These are phyloP conservation scores for Aquilaria sinensis DNA, from an alignment of 345 rosid genomes.

Conservation along the genomic window DNA sequence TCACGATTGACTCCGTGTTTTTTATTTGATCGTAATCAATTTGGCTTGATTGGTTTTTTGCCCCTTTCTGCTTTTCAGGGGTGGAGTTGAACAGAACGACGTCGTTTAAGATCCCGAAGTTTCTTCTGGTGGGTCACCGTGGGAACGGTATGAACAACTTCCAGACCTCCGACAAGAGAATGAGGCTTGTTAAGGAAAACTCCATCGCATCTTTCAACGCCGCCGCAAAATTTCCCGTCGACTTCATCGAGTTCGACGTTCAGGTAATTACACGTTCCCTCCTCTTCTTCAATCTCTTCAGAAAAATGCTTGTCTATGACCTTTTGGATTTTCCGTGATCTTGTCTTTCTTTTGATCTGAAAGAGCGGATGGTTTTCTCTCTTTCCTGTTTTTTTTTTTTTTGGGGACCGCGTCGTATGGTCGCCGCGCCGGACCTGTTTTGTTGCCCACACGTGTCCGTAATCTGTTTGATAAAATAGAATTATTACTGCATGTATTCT, in stretches of 20 bases:
- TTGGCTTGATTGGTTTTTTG: background rate
- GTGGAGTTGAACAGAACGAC: constrained; percentile 23
- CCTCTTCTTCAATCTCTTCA: background rate
- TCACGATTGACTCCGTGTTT: background rate
- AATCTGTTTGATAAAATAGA: background rate
- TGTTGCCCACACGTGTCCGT: background rate
- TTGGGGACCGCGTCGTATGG: background rate
- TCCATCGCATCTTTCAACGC: constrained; percentile 70
- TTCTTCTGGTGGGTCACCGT: constrained; percentile 75
- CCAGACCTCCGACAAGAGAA: constrained; percentile 50
- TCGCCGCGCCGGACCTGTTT: constrained; percentile 24
- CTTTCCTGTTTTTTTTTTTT: background rate
- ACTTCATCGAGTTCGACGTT: constrained; percentile 96
- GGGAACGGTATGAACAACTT: constrained; percentile 77
- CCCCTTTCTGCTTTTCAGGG: constrained; percentile 15
- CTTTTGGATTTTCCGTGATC: background rate
- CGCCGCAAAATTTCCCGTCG: constrained; percentile 68
- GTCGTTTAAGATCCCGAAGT: constrained; percentile 44
- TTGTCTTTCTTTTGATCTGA: background rate
- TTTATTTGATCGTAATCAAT: background rate
- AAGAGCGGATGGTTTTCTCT: background rate
- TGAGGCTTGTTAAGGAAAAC: constrained; percentile 73
- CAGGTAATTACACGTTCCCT: constrained; percentile 41
- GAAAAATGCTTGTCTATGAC: background rate
- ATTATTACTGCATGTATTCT: background rate